phyloP scores from a whole-genome alignment of 441 rosid species.

The Erodium moschatum region DNA sequence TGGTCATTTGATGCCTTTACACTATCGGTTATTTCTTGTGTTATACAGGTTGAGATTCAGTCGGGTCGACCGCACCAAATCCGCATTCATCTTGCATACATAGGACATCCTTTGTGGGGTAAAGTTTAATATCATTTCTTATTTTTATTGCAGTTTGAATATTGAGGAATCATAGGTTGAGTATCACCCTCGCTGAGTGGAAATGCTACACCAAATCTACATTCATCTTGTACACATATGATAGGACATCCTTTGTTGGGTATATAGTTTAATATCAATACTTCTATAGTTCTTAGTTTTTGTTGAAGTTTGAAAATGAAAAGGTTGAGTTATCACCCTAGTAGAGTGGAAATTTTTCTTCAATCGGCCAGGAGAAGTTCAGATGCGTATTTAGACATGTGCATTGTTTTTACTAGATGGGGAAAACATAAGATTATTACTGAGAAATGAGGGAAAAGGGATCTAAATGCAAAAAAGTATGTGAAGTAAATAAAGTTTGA shows the following conservation, averaged over 20 bases:
- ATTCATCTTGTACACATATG: not conserved
- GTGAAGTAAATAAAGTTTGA: too few relatives aligned
- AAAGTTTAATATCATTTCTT: conserved; percentile 18
- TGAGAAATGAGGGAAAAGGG: not conserved
- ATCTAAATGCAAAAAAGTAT: not conserved
- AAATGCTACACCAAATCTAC: not conserved
- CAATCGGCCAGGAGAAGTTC: not conserved
- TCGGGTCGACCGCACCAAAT: conserved; percentile 94
- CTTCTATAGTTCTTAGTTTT: not conserved
- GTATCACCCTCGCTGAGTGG: not conserved
- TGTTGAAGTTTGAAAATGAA: not conserved
- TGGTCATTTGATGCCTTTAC: not conserved
- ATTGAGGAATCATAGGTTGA: not conserved
- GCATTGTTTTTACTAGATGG: not conserved
- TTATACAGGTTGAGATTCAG: conserved; percentile 68
- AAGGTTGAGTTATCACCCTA: not conserved
- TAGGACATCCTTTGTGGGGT: conserved; percentile 81
- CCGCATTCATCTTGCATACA: conserved; percentile 78
- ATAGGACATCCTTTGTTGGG: not conserved
- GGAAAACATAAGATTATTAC: not conserved
- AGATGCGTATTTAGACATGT: not conserved
- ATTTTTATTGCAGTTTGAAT: conserved; percentile 12
- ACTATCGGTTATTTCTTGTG: not conserved
- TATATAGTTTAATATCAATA: not conserved
- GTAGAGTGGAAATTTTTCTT: not conserved